Percentiles rank a stretch among this genome's conserved stretches.
Evolutionary conservation across 306 rosid genomes (phyloP).

Genomic region (Neltuma alba): DNA sequence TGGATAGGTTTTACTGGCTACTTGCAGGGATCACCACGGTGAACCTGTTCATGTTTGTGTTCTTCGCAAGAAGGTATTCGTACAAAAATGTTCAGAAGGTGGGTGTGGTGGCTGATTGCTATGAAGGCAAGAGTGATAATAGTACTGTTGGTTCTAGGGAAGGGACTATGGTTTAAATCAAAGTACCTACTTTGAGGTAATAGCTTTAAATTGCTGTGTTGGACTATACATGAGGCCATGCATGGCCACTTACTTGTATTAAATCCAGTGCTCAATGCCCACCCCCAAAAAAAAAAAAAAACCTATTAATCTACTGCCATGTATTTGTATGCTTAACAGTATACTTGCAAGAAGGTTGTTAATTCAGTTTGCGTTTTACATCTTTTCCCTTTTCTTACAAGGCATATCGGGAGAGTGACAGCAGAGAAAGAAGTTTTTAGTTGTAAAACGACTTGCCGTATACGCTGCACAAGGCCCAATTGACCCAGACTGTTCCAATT

Average conservation of each 20-base stretch:
- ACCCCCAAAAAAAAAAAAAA: no score
- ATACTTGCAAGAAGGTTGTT: not conserved
- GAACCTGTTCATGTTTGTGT: slow-evolving; percentile 64
- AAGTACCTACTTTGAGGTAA: not conserved
- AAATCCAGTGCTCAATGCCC: no score
- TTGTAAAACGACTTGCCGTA: not conserved
- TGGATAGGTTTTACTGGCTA: slow-evolving; percentile 90
- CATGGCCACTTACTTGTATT: no score
- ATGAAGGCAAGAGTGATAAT: slow-evolving; percentile 45
- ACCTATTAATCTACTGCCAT: no score
- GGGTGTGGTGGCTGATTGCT: slow-evolving; percentile 61
- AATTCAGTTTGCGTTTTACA: not conserved
- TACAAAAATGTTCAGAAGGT: slow-evolving; percentile 84
- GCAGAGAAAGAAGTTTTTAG: no score
- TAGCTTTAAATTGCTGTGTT: not conserved
- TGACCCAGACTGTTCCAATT: not conserved
- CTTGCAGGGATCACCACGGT: slow-evolving; percentile 55
- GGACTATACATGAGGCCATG: not conserved
- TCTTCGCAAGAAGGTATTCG: slow-evolving; percentile 74
- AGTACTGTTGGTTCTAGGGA: not conserved
- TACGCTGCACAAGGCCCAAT: not conserved
- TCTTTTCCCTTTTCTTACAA: not conserved
- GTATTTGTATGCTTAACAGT: not conserved
- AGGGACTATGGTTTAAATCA: slow-evolving; percentile 23
- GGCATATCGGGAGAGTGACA: no score